Evolutionary conservation across 768 basidiomycete species (phyloP).

Genomic region (Myochromella boudieri): DNA sequence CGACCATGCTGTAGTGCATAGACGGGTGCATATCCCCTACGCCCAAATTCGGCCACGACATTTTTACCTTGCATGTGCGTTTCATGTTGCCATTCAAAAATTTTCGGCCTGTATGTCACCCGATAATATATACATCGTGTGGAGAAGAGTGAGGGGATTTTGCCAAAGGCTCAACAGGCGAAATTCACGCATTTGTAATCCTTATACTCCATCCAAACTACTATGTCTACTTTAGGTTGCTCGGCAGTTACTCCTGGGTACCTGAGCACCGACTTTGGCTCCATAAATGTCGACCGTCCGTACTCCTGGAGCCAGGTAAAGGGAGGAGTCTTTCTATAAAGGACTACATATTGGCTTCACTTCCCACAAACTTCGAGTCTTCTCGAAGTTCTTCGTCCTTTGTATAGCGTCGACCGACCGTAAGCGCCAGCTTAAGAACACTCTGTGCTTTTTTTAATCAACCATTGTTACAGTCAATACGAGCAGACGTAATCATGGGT

Average conservation of each 20-base stretch:
- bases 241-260: not conserved
- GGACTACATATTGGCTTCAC: too few relatives aligned
- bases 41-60: too few relatives aligned
- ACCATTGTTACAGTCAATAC: not conserved
- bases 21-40: too few relatives aligned
- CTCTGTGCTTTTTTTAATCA: not conserved
- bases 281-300: too few relatives aligned
- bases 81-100: too few relatives aligned
- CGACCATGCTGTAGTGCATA: too few relatives aligned
- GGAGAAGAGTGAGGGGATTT: conserved; percentile 4
- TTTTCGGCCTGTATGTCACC: too few relatives aligned
- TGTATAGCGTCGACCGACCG: not conserved
- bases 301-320: too few relatives aligned
- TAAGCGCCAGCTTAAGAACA: too few relatives aligned
- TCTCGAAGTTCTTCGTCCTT: not conserved
- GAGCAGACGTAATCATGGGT: not conserved
- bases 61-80: too few relatives aligned
- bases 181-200: not conserved
- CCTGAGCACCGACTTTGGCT: not conserved
- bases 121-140: too few relatives aligned
- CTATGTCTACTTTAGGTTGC: not conserved
- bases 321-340: too few relatives aligned
- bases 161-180: not conserved
- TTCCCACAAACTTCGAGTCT: not conserved
- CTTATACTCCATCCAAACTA: not conserved